phyloP scores from a whole-genome alignment of 768 basidiomycete species.

The Amanita brunnescens region DNA sequence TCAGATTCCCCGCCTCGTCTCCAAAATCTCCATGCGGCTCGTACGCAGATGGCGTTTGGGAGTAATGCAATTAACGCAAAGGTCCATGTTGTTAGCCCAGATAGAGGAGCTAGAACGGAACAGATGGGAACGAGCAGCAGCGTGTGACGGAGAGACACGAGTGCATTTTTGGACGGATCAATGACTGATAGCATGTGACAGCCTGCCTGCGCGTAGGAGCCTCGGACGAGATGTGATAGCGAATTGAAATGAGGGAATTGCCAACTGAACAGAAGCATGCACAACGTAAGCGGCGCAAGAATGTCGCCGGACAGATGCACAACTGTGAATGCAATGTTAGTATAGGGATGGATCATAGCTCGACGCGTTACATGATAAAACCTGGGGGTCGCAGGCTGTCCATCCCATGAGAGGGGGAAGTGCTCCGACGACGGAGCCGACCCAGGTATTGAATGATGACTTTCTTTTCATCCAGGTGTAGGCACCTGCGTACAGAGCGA shows the following conservation, averaged over 20 bases:
- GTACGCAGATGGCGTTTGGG: slow-evolving; percentile 64
- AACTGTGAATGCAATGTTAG: slow-evolving; percentile 43
- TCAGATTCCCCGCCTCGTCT: slow-evolving; percentile 61
- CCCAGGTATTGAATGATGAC: slow-evolving; percentile 83
- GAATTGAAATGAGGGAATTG: slow-evolving; percentile 99
- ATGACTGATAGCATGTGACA: slow-evolving; percentile 89
- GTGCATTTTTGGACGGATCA: slow-evolving; percentile 68
- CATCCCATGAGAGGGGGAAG: slow-evolving; percentile 97
- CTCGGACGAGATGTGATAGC: slow-evolving; percentile 79
- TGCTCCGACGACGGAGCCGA: slow-evolving; percentile 86
- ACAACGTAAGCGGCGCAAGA: slow-evolving; percentile 71
- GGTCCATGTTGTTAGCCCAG: slow-evolving; percentile 87
- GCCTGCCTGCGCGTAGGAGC: slow-evolving; percentile 86
- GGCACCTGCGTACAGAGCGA: slow-evolving; percentile 80
- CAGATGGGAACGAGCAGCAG: slow-evolving; percentile 70
- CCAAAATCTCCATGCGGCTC: slow-evolving; percentile 73
- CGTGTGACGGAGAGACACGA: slow-evolving; percentile 81
- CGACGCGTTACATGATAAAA: slow-evolving; percentile 44
- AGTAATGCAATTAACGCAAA: slow-evolving; percentile 72
- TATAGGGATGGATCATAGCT: slow-evolving; percentile 45
- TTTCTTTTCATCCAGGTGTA: slow-evolving; percentile 93
- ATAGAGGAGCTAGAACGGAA: slow-evolving; percentile 73
- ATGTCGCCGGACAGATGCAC: slow-evolving; percentile 65
- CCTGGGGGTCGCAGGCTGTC: slow-evolving; percentile 80
- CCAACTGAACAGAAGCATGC: slow-evolving; percentile 88